Conservation (phyloP, 1,139 yeast species). For the Nakaseomyces nivariensis region DNA sequence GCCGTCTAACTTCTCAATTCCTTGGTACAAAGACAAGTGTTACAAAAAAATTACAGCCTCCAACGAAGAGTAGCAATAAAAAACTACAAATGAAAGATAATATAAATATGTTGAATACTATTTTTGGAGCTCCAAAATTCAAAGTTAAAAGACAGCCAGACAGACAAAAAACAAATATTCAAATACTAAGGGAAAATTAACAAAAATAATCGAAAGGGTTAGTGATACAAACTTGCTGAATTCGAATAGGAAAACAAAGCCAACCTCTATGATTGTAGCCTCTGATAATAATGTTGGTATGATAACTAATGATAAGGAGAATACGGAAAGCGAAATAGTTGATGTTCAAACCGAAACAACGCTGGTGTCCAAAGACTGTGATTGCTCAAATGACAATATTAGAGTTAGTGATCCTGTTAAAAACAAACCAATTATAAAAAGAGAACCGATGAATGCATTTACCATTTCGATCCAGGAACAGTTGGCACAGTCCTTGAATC, state of each 20-base stretch:
- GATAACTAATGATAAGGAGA: neutral
- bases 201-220: neutral
- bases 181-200: neutral
- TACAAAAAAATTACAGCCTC: neutral
- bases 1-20: conserved; percentile 1
- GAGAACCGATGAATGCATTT: conserved; percentile 15
- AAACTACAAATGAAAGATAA: conserved; percentile 10
- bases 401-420: neutral
- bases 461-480: conserved; percentile 31
- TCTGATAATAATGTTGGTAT: neutral
- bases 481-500: conserved; percentile 27
- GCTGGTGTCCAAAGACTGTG: neutral
- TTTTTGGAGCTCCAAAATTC: conserved; percentile 10
- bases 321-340: neutral
- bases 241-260: neutral
- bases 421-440: neutral
- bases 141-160: neutral
- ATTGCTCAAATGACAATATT: neutral
- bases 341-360: neutral
- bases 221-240: neutral
- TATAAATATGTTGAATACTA: conserved; percentile 14
- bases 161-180: neutral
- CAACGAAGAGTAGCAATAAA: conserved; percentile 5
- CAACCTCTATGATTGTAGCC: neutral
- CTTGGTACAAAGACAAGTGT: neutral